Evolutionary conservation across 139 green algal species (phyloP).

Genomic region (Zygnema circumcarinatum): DNA sequence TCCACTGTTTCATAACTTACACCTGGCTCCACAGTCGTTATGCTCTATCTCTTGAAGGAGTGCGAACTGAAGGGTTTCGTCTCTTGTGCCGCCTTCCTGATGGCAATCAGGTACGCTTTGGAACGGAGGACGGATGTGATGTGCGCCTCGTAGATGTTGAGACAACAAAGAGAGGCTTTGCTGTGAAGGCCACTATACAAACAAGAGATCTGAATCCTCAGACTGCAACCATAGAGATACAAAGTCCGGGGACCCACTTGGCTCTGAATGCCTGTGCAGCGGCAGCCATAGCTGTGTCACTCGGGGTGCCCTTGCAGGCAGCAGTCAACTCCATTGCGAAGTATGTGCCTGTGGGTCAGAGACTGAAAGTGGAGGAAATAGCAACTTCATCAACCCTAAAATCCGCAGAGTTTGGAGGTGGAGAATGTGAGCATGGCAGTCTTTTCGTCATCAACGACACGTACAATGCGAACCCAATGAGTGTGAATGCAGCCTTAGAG

Average conservation of each 20-base stretch:
- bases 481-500: slow-evolving; percentile 10
- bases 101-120: slow-evolving; percentile 18
- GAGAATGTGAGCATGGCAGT: neutral
- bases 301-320: slow-evolving; percentile 32
- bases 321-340: slow-evolving; percentile 14
- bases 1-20: no score
- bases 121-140: neutral
- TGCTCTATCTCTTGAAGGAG: no score
- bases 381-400: neutral
- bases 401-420: neutral
- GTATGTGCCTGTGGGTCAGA: slow-evolving; percentile 31
- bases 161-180: slow-evolving; percentile 9
- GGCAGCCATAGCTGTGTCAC: slow-evolving; percentile 25
- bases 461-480: slow-evolving; percentile 50
- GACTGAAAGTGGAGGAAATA: slow-evolving; percentile 32
- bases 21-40: no score
- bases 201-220: neutral
- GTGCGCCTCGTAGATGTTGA: slow-evolving; percentile 12
- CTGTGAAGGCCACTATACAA: neutral
- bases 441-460: slow-evolving; percentile 35
- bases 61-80: no score
- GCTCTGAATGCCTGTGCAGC: slow-evolving; percentile 29
- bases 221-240: slow-evolving; percentile 10
- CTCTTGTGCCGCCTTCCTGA: neutral
- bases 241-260: slow-evolving; percentile 43